These are phyloP conservation scores for Triticum turgidum DNA, from an alignment of 176 grass and related monocot genomes.

Conservation along the genomic window DNA sequence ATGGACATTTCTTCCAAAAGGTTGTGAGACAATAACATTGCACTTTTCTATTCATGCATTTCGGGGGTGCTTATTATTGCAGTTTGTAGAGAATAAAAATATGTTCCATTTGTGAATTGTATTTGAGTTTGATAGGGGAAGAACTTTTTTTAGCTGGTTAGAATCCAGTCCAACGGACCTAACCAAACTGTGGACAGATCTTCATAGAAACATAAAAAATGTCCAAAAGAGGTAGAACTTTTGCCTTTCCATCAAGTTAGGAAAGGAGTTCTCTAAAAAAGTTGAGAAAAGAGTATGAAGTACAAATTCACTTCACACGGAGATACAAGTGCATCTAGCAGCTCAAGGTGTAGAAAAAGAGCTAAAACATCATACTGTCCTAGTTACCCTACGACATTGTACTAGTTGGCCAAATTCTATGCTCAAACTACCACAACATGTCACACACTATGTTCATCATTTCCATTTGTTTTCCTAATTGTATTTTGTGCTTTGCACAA, in stretches of 20 bases:
- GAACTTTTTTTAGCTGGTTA: too few species aligned
- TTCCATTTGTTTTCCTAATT: not conserved
- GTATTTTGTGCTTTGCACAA: not conserved
- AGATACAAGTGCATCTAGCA: not conserved
- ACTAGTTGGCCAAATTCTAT: not conserved
- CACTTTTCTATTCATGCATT: not conserved
- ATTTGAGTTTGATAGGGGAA: not conserved
- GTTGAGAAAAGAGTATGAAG: not conserved
- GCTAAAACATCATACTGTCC: not conserved
- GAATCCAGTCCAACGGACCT: not conserved
- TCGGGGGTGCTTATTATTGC: not conserved
- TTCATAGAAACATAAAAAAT: not conserved
- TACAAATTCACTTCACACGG: not conserved
- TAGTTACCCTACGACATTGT: not conserved
- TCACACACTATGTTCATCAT: not conserved
- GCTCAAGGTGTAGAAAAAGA: not conserved
- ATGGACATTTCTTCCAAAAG: constrained; percentile 99
- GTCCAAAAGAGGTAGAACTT: not conserved
- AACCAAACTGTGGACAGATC: not conserved
- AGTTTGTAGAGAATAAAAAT: not conserved
- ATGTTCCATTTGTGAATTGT: not conserved
- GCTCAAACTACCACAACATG: not conserved
- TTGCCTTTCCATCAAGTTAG: not conserved
- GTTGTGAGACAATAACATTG: constrained; percentile 27
- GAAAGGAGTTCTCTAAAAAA: not conserved